Conservation (phyloP, 805 yeast genomes). For the Lachancea cidri region DNA sequence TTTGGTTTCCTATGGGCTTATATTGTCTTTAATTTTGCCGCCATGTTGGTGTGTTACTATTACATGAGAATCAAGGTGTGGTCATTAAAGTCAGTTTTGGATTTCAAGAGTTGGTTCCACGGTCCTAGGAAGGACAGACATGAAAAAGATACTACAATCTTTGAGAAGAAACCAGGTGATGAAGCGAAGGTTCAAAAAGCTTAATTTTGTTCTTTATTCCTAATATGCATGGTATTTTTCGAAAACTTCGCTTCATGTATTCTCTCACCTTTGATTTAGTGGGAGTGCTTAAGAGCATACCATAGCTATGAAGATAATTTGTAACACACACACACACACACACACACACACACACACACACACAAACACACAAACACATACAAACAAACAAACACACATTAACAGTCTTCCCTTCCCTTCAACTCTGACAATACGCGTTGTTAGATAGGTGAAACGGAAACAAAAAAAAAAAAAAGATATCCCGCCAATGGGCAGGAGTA, state of each 20-base stretch:
- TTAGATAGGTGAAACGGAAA: not conserved
- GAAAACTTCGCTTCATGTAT: not conserved
- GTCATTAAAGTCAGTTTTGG: slow-evolving; percentile 31
- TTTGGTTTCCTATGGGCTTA: slow-evolving; percentile 50
- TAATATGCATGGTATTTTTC: not conserved
- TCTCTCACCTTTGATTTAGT: not conserved
- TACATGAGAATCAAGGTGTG: slow-evolving; percentile 37
- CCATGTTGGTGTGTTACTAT: slow-evolving; percentile 37
- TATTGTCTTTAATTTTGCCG: slow-evolving; percentile 37
- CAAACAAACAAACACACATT: too few species aligned
- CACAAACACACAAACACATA: not conserved
- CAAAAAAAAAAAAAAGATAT: not conserved
- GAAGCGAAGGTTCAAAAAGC: slow-evolving; percentile 28
- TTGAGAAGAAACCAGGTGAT: slow-evolving; percentile 38
- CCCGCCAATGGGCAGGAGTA: too few species aligned
- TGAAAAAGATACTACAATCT: slow-evolving; percentile 42
- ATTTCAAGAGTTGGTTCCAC: slow-evolving; percentile 38
- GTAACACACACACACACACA: not conserved
- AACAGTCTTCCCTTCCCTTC: too few species aligned
- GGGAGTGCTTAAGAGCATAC: too few species aligned
- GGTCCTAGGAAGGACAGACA: slow-evolving; percentile 44
- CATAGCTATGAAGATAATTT: too few species aligned
- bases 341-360: not conserved
- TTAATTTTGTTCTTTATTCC: not conserved
- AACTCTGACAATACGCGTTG: too few species aligned